A percentile compares a stretch with the other conserved stretches of the same genome.
These are phyloP conservation scores for Tuber microsphaerosporum DNA, from an alignment of 495 filamentous ascomycete species.

Conservation along the genomic window DNA sequence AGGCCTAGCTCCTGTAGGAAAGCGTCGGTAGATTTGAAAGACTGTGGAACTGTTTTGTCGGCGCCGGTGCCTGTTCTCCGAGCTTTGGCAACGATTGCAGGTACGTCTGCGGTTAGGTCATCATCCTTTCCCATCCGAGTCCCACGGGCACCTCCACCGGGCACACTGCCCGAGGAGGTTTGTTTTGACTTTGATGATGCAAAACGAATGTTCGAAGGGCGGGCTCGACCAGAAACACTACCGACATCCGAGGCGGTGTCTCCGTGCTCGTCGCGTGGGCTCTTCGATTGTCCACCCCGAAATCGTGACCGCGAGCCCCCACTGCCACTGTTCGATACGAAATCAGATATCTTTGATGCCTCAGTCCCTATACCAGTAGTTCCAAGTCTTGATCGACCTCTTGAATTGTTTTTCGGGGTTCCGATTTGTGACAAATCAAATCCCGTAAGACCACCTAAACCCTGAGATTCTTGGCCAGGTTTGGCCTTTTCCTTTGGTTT, in stretches of 20 bases:
- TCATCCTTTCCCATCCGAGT: constrained; percentile 16
- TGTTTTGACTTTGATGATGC: constrained; percentile 20
- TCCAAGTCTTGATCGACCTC: constrained; percentile 9
- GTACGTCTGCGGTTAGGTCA: constrained; percentile 32
- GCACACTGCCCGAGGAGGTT: constrained; percentile 4
- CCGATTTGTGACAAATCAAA: constrained; percentile 31
- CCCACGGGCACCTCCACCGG: constrained; percentile 14
- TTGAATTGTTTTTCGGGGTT: constrained; percentile 27
- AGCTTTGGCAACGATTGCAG: constrained; percentile 29
- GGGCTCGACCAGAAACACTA: constrained; percentile 20
- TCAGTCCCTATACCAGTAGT: constrained; percentile 21
- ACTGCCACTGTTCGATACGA: constrained; percentile 38
- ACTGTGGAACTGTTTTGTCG: constrained; percentile 19
- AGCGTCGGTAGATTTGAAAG: constrained; percentile 40
- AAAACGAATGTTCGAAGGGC: constrained; percentile 20
- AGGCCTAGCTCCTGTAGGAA: constrained; percentile 41
- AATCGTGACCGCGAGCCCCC: constrained; percentile 36
- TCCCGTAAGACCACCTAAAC: constrained; percentile 27
- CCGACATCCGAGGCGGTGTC: constrained; percentile 23
- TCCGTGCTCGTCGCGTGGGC: constrained; percentile 27
- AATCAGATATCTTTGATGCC: constrained; percentile 32
- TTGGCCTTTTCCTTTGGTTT: constrained; percentile 29
- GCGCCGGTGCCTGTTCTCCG: constrained; percentile 21
- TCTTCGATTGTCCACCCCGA: constrained; percentile 21
- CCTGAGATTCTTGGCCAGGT: constrained; percentile 6